These are phyloP conservation scores for Candida tibetensis DNA, from an alignment of 805 yeast species.

Conservation along the genomic window DNA sequence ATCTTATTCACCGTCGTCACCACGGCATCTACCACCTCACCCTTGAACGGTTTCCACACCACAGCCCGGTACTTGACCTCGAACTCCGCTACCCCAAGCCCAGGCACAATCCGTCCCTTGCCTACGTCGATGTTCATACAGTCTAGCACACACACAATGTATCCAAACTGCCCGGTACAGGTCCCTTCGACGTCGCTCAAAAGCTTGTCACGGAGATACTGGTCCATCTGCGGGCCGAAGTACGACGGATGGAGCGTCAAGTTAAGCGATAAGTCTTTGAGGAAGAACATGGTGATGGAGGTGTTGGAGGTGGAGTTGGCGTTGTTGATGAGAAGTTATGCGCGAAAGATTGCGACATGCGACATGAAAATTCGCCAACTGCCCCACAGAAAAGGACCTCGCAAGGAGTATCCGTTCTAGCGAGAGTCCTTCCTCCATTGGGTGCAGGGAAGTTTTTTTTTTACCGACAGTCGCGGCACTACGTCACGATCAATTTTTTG, in stretches of 20 bases:
- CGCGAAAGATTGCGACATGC: constrained; percentile 5
- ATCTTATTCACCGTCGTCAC: constrained; percentile 90
- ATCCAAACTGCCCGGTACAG: constrained; percentile 98
- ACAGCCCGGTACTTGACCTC: constrained; percentile 95
- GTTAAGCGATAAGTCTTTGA: constrained; percentile 85
- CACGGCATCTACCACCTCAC: constrained; percentile 96
- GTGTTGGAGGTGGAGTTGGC: background rate
- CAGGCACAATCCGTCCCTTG: constrained; percentile 86
- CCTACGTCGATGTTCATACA: constrained; percentile 94
- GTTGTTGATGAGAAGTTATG: constrained; percentile 1
- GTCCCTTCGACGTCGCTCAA: constrained; percentile 97
- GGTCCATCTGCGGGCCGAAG: constrained; percentile 97
- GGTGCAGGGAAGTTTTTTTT: too few species aligned
- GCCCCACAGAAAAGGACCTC: too few species aligned
- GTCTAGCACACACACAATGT: constrained; percentile 92
- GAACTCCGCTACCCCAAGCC: constrained; percentile 92
- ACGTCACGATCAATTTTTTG: too few species aligned
- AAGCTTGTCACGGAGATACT: constrained; percentile 82
- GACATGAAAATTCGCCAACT: too few species aligned
- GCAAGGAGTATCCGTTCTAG: too few species aligned
- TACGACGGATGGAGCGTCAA: constrained; percentile 95
- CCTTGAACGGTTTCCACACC: constrained; percentile 98
- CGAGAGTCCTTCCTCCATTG: too few species aligned
- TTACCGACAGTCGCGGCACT: too few species aligned
- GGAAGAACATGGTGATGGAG: constrained; percentile 35